Base-by-base conservation (phyloP, 805 yeast species). In the Cyberlindnera meyerae region DNA sequence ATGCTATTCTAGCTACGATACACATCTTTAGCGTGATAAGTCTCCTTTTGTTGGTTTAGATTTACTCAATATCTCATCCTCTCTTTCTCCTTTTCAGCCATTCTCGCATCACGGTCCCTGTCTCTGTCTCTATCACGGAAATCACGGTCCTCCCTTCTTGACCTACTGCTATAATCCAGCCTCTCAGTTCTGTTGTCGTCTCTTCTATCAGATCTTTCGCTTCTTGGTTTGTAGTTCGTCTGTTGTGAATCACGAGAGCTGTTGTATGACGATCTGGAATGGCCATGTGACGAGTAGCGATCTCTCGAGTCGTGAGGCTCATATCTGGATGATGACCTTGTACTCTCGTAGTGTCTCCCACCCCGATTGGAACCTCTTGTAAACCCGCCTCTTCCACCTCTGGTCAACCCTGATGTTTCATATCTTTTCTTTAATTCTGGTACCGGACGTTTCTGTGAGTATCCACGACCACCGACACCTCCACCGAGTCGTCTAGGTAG, bases 381-480 rank as follows among this genome's bases (percentile, higher is more conserved):
- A 9, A 20, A 20, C 9, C 22, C 46, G 9, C 29, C 29, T 27
- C 14, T 24, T 24, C 14, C 27, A 8, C n/a, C n/a, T n/a, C n/a
- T n/a, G n/a, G n/a, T n/a, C n/a, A n/a, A n/a, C n/a, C n/a, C n/a
- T n/a, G 24, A 21, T 8, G 24, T 32, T 24, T 34, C 37, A n/a
- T 26, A 18, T 17, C 13, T 34, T 29, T 25, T 46, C 39, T 28
- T 42, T 31, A 22, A 22, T 18, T 47, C 51, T 14, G 42, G 48
- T 28, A 36, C 34, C 18, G 29, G 40, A n/a, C 48, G 48, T 29
- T 45, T 56, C 41, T 58, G 63, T 3, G 77, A 68, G 52, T 79
- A 79, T 34, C 78, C 77, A 37, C 93, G 66, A 2, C 96, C 96
- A 4, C 97, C 97, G n/a, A 84, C 60, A 0, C 97, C 97, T 4